A percentile compares a stretch with the other conserved stretches of the same genome.
These are phyloP conservation scores for Vicia villosa DNA, from an alignment of 306 rosid species.

Conservation along the genomic window DNA sequence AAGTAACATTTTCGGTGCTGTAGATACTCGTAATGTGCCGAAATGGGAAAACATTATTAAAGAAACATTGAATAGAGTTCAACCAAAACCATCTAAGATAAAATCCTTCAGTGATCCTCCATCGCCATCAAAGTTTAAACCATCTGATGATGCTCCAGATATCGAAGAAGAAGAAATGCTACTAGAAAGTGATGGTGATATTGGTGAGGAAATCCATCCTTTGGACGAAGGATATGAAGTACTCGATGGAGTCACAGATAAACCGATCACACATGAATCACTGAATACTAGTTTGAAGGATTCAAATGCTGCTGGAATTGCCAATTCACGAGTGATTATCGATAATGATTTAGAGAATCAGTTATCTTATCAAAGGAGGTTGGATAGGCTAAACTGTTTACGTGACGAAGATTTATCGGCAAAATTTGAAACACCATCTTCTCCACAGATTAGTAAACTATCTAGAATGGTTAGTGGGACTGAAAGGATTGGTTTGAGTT, in stretches of 20 bases:
- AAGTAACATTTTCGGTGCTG: conserved; percentile 85
- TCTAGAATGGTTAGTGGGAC: conserved; percentile 69
- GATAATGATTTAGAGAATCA: conserved; percentile 48
- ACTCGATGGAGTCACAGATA: conserved; percentile 38
- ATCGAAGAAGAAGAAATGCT: conserved; percentile 67
- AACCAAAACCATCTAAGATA: conserved; percentile 50
- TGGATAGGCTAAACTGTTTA: conserved; percentile 69
- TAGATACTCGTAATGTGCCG: conserved; percentile 72
- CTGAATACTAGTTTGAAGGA: conserved; percentile 31
- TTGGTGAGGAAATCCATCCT: conserved; percentile 85
- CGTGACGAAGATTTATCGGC: conserved; percentile 41
- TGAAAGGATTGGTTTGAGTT: conserved; percentile 86
- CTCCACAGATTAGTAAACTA: conserved; percentile 49
- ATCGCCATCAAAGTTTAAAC: conserved; percentile 86
- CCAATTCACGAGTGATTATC: not conserved
- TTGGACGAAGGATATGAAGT: conserved; percentile 53
- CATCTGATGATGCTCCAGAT: conserved; percentile 58
- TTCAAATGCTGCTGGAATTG: conserved; percentile 42
- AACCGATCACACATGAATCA: conserved; percentile 34
- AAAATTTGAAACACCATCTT: conserved; percentile 38
- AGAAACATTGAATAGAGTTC: conserved; percentile 67
- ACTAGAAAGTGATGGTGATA: conserved; percentile 74
- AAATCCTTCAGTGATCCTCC: conserved; percentile 94
- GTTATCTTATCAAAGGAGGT: conserved; percentile 58
- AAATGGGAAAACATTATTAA: conserved; percentile 86